A percentile compares a stretch with the other conserved stretches of the same genome.
Conservation (phyloP, 805 yeast genomes). For the Komagataella populi region DNA sequence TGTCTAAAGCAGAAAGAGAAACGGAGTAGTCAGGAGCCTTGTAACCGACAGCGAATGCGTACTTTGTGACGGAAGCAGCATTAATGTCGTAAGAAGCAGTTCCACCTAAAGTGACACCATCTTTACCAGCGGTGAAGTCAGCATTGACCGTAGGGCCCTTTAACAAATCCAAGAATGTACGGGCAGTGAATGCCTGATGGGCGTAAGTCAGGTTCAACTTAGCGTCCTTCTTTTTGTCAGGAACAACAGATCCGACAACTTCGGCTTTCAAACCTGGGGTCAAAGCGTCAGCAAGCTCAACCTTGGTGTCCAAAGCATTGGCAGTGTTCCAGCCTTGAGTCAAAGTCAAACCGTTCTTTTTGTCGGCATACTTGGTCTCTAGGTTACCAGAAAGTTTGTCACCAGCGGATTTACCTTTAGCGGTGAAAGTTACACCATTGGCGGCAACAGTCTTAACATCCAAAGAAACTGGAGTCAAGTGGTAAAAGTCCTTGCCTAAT, state of each 20-base stretch:
- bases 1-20: conserved; percentile 73
- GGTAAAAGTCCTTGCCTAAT: conserved; percentile 87
- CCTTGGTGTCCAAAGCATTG: conserved; percentile 82
- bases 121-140: conserved; percentile 90
- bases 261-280: conserved; percentile 94
- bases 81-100: conserved; percentile 94
- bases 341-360: conserved; percentile 80
- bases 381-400: conserved; percentile 77
- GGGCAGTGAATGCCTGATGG: conserved; percentile 87
- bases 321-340: conserved; percentile 98
- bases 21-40: conserved; percentile 77
- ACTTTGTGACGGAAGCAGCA: conserved; percentile 84
- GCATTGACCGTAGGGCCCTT: conserved; percentile 95
- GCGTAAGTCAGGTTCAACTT: conserved; percentile 82
- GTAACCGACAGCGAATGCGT: conserved; percentile 91
- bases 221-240: conserved; percentile 76
- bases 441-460: conserved; percentile 91
- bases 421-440: conserved; percentile 89
- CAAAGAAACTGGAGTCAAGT: conserved; percentile 72
- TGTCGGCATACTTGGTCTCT: conserved; percentile 89
- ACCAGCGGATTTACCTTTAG: conserved; percentile 79
- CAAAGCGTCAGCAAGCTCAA: conserved; percentile 82
- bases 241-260: conserved; percentile 75
- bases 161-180: conserved; percentile 88
- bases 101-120: conserved; percentile 93